phyloP scores from a whole-genome alignment of 129 eudicot genomes.

The Pittosporum tobira region DNA sequence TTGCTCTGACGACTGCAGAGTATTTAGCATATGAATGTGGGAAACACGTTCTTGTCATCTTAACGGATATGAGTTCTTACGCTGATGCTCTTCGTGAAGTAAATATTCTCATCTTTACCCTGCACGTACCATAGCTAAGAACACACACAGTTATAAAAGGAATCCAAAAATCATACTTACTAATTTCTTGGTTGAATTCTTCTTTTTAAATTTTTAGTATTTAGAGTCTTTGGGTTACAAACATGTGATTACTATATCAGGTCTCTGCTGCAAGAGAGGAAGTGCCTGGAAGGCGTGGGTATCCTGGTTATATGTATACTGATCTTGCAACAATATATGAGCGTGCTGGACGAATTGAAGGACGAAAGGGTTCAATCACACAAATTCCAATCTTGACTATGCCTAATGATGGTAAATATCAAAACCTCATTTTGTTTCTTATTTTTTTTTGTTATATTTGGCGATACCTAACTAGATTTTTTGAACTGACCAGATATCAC shows the following conservation, averaged over 20 bases:
- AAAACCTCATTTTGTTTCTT: background rate
- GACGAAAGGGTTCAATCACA: conserved; percentile 90
- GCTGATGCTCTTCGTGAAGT: conserved; percentile 99
- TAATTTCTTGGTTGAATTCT: background rate
- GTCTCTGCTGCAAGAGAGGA: conserved; percentile 99
- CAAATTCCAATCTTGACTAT: conserved; percentile 94
- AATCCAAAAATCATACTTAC: background rate
- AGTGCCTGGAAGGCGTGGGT: conserved; percentile 99
- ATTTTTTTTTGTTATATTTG: background rate
- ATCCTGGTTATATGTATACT: conserved; percentile 99
- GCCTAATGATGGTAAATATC: conserved; percentile 83
- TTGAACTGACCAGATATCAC: conserved; percentile 70
- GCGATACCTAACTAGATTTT: background rate
- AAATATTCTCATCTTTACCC: too few relatives aligned
- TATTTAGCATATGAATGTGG: conserved; percentile 99
- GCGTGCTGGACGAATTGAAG: conserved; percentile 99
- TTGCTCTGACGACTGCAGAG: conserved; percentile 97
- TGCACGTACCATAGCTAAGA: too few relatives aligned
- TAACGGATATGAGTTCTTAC: conserved; percentile 98
- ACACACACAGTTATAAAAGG: background rate
- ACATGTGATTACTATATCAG: conserved; percentile 21
- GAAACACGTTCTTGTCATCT: conserved; percentile 95
- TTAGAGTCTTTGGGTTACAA: background rate
- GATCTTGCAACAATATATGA: conserved; percentile 98
- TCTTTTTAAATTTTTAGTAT: background rate